Evolutionary conservation across 179 eudicot species (phyloP), one percentile per base, ranked within the genome.

Genomic region (Carnegiea gigantea): DNA sequence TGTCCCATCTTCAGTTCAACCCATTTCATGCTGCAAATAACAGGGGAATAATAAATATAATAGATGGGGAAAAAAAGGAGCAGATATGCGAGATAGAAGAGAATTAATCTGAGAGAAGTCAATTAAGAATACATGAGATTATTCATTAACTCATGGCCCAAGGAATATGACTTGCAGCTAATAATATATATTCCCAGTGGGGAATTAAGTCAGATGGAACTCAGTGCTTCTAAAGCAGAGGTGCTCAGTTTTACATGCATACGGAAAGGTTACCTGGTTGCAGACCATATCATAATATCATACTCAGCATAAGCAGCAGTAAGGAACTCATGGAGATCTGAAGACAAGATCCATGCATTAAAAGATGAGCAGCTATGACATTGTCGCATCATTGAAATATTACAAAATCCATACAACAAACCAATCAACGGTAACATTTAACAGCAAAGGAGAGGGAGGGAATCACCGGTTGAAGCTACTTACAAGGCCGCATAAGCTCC

Each of bases 251-350:
- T 70, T 48, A 30, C 24, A 82, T 26, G 30, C 26, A 7, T 33
- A 72, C 49, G 23, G n/a, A 89, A 57, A 65, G 4, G 88, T 79
- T 48, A 92, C 99, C 97, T 91, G 81, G 99, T 95, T 75, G 99
- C 99, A 85, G 99, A 95, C 99, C 99, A 95, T 87, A 95, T 95
- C 86, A 95, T 91, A 64, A 95, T 93, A 83, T 95, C 99, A 87
- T 93, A 95, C 87, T 93, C 98, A 9, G 98, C 94, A 91, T 95
- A 95, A 82, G 86, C 98, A 80, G 99, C 97, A 10, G 97, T 81
- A 59, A 95, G 97, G 83, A 93, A 95, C 84, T 95, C 99, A 53
- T 95, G 99, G 71, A 95, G 93, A 90, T 93, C 98, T 95, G 92
- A 88, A 84, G 64, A 78, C 46, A 28, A 54, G 12, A 65, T 62